Evolutionary conservation across 768 basidiomycete genomes (phyloP).

Genomic region (Coprinopsis strossmayeri): DNA sequence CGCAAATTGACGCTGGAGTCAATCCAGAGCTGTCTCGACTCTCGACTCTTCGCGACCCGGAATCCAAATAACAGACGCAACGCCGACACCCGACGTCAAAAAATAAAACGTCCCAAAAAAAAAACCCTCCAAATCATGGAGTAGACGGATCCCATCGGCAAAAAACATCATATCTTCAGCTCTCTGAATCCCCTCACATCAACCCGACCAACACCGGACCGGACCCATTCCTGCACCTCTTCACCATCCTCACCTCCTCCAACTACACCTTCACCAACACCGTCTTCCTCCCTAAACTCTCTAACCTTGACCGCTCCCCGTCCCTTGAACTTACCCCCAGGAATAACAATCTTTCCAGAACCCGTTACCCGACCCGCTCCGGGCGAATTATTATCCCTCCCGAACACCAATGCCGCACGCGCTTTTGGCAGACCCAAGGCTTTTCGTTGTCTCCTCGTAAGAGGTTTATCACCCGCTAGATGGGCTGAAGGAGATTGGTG

Average conservation of each 20-base stretch:
- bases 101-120: no score
- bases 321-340: slow-evolving; percentile 45
- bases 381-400: slow-evolving; percentile 14
- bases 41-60: no score
- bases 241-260: slow-evolving; percentile 27
- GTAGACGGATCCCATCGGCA: no score
- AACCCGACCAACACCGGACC: slow-evolving; percentile 64
- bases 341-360: slow-evolving; percentile 63
- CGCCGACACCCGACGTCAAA: no score
- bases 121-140: no score
- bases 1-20: no score
- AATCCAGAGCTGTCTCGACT: no score
- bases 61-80: no score
- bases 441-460: slow-evolving; percentile 68
- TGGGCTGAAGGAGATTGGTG: background rate
- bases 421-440: slow-evolving; percentile 60
- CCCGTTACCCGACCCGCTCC: slow-evolving; percentile 30
- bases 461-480: slow-evolving; percentile 23
- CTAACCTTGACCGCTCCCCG: slow-evolving; percentile 17
- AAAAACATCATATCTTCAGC: slow-evolving; percentile 49
- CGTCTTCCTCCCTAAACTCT: slow-evolving; percentile 28
- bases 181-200: slow-evolving; percentile 77
- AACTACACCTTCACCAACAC: slow-evolving; percentile 17
- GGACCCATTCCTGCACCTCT: slow-evolving; percentile 42
- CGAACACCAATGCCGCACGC: slow-evolving; percentile 22